Percentiles rank a stretch among this genome's conserved stretches.
These are phyloP conservation scores for Inga oerstediana DNA, from an alignment of 306 rosid genomes.

Conservation along the genomic window DNA sequence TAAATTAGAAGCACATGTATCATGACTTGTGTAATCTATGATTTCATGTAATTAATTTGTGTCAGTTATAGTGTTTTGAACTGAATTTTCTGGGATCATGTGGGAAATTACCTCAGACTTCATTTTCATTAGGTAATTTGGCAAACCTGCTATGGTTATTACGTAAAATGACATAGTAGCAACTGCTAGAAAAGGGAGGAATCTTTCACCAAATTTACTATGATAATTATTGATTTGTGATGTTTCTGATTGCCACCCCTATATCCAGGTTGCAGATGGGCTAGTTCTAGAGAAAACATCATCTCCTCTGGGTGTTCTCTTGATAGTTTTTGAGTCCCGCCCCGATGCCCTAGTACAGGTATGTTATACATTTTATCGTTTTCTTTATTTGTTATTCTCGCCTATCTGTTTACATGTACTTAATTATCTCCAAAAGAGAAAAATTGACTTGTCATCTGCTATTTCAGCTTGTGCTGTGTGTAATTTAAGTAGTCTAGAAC, in stretches of 20 bases:
- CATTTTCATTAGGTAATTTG: neutral
- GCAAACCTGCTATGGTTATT: neutral
- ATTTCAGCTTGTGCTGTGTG: neutral
- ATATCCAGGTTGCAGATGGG: slow-evolving; percentile 84
- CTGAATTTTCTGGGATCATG: slow-evolving; percentile 22
- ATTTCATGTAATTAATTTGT: neutral
- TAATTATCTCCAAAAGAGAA: neutral
- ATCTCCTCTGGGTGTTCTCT: slow-evolving; percentile 91
- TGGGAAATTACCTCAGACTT: neutral
- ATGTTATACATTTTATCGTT: slow-evolving; percentile 7
- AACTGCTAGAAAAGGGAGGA: neutral
- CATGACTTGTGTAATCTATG: slow-evolving; percentile 23
- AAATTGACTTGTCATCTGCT: neutral
- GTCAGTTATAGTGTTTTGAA: slow-evolving; percentile 14
- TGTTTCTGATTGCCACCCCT: slow-evolving; percentile 40
- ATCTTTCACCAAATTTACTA: slow-evolving; percentile 13
- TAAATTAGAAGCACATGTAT: slow-evolving; percentile 3
- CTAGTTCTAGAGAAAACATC: slow-evolving; percentile 91
- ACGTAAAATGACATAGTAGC: neutral
- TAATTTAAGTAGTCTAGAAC: neutral
- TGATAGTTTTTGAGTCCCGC: slow-evolving; percentile 96
- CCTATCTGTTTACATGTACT: neutral
- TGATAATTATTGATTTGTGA: slow-evolving; percentile 25
- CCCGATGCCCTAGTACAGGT: slow-evolving; percentile 99
- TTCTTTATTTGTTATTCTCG: neutral